Percentiles rank a stretch among this genome's conserved stretches.
Conservation (phyloP, 2,329 filamentous ascomycete species). For the Verticillium klebahnii region DNA sequence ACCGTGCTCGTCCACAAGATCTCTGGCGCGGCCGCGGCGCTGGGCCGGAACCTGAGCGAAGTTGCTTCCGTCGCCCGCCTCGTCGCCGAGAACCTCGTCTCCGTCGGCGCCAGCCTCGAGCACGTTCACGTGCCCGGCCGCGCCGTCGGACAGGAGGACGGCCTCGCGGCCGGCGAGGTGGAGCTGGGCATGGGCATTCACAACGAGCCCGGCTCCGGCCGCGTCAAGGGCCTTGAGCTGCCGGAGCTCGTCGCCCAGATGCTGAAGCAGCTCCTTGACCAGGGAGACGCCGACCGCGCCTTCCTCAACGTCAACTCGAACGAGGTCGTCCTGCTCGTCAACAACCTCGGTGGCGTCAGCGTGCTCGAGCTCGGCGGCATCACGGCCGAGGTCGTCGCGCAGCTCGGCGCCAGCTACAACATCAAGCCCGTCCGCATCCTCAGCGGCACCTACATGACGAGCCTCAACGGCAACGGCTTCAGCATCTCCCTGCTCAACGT, state of each 20-base stretch:
- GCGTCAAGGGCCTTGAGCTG: constrained; percentile 42
- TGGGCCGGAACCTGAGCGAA: constrained; percentile 62
- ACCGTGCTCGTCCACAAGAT: constrained; percentile 92
- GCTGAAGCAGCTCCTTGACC: constrained; percentile 65
- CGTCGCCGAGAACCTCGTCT: constrained; percentile 71
- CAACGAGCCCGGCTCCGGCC: constrained; percentile 59
- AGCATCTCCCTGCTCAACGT: constrained; percentile 67
- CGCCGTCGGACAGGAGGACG: constrained; percentile 37
- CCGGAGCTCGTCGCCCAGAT: constrained; percentile 57
- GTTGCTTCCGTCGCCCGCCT: constrained; percentile 69
- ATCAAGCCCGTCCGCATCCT: constrained; percentile 63
- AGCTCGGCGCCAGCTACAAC: constrained; percentile 52
- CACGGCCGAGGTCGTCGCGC: constrained; percentile 61
- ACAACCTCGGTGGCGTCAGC: constrained; percentile 72
- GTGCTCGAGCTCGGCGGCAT: constrained; percentile 69
- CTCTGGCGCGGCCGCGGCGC: constrained; percentile 74
- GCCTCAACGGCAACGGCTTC: constrained; percentile 71
- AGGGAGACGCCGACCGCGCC: constrained; percentile 62
- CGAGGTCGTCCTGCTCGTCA: constrained; percentile 66
- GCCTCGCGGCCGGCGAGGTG: constrained; percentile 50
- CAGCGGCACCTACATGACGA: constrained; percentile 73
- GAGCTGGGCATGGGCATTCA: constrained; percentile 76
- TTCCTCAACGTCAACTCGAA: constrained; percentile 60
- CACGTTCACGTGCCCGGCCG: constrained; percentile 93
- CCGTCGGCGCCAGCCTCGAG: constrained; percentile 78